Evolutionary conservation across 148 eudicot genomes (phyloP), one percentile per base, ranked within the genome.

Genomic region (Chenopodium album): DNA sequence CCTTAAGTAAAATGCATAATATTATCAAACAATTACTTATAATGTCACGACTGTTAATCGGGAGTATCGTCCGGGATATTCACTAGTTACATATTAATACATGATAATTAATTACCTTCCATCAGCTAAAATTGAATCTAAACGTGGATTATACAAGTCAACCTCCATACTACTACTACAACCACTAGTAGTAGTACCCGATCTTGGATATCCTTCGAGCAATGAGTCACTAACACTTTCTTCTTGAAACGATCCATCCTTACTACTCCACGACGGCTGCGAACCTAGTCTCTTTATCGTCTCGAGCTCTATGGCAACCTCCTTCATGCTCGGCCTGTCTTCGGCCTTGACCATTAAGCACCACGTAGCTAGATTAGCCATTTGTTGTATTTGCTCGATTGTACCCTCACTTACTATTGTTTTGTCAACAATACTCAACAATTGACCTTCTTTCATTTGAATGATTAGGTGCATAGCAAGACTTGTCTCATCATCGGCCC

Each of bases 311-410:
- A 68, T 31, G 31, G 82, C 82, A 17, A 84, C 82, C 75, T 84
- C 86, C 37, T 79, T 84, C 86, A 84, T 84, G 0, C 76, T 75
- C 0, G 86, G 86, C 10, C 86, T 76, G 4, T 84, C 82, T 1
- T 84, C 86, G 11, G 80, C 82, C 59, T 47, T 79, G 31, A 79
- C 13, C 13, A 41, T 59, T 54, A 84, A 47, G 64, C 86, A 84
- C 37, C 76, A 41, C 7, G 71, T 56, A 5, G 86, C 86, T 31
- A 84, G 76, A 71, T 69, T 59, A 23, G 86, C 86, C 48, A 79
- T 82, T 56, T 67, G 71, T 50, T 29, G 71, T 16, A 79, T 32
- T 76, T 84, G 86, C 37, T 59, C 76, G 4, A 19, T 41, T 7
- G 34, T 41, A 68, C 16, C 69, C 7, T 74, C 44, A 14, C 50